phyloP scores from a whole-genome alignment of 495 filamentous ascomycete genomes.

The Tuber umbilicatum region DNA sequence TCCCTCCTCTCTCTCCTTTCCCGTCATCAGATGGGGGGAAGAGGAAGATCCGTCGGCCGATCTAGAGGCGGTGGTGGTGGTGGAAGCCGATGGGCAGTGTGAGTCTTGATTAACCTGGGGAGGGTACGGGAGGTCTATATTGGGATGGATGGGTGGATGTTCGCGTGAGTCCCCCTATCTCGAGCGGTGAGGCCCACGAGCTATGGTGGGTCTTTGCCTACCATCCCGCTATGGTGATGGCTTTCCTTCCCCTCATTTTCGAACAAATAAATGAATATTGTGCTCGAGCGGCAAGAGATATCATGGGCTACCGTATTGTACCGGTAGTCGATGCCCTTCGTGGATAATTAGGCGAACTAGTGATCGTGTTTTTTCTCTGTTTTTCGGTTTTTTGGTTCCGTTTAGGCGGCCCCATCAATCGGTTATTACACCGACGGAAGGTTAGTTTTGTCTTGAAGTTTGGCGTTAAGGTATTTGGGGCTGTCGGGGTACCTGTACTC shows the following conservation, averaged over 20 bases:
- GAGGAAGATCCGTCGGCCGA: background rate
- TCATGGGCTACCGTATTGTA: background rate
- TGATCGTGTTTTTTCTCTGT: background rate
- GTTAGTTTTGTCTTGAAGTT: background rate
- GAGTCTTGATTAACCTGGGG: background rate
- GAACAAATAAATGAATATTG: background rate
- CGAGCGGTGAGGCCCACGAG: background rate
- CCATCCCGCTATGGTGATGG: background rate
- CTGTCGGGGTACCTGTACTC: background rate
- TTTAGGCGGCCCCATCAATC: background rate
- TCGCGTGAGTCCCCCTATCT: background rate
- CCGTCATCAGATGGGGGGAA: background rate
- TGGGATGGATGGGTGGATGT: background rate
- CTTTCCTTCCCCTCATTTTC: background rate
- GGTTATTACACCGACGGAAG: background rate
- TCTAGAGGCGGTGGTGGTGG: background rate
- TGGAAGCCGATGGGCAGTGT: background rate
- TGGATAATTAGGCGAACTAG: background rate
- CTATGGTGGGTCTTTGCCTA: background rate
- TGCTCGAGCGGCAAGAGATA: background rate
- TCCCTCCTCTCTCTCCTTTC: background rate
- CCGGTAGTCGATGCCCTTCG: background rate
- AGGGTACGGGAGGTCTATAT: background rate
- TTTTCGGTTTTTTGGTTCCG: too few relatives aligned
- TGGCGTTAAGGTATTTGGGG: background rate